Base-by-base conservation (phyloP, 192 early-diverging fungal species). In the Paraglomus occultum region DNA sequence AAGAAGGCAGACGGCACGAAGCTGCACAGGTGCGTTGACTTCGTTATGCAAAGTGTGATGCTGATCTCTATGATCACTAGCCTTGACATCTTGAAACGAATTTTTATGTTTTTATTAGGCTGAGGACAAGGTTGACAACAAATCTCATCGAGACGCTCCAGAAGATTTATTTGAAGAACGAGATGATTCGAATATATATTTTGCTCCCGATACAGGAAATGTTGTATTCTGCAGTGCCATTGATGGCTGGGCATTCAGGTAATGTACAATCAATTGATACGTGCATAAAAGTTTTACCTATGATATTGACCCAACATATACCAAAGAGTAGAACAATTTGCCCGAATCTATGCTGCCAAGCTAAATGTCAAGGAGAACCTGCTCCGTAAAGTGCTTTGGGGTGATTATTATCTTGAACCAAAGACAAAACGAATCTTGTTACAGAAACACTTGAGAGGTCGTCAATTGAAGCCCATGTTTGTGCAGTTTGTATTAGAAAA, bases 211-310 rank as follows among this genome's bases (percentile, higher is more conserved):
- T 55, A 83, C 86, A 51, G 95, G 97, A 51, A 99, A 99, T 74
- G 97, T 99, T 59, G 85, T 99, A 31, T 99, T 99, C 83, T 81
- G 94, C 0, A 91, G 89, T 52, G 97, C 97, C 1, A 91, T 94
- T 38, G 95, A 99, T 75, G 97, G 97, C 5, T 99, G 97, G 97
- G 96, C 96, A 15, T 99, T 99, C 78, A 82, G 89, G 81, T 84
- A 82, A 72, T 54, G 14, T 55, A 22, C 18, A 39, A 51, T 14
- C 31, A 18, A 2, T 8, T 31, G 31, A 31, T 31, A 31, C 5
- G 9, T 55, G 53, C 5, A 38, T 46, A 3, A 40, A 49, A 45
- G 4, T 20, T 8, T 39, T 1, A 11, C 18, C 22, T 47, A 38
- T 58, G 46, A 22, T 51, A 57, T 5, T 48, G n/a, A 0, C 23